A percentile compares a stretch with the other conserved stretches of the same genome.
phyloP scores from a whole-genome alignment of 2,329 filamentous ascomycete species.

The Alternaria angustiovoidea region DNA sequence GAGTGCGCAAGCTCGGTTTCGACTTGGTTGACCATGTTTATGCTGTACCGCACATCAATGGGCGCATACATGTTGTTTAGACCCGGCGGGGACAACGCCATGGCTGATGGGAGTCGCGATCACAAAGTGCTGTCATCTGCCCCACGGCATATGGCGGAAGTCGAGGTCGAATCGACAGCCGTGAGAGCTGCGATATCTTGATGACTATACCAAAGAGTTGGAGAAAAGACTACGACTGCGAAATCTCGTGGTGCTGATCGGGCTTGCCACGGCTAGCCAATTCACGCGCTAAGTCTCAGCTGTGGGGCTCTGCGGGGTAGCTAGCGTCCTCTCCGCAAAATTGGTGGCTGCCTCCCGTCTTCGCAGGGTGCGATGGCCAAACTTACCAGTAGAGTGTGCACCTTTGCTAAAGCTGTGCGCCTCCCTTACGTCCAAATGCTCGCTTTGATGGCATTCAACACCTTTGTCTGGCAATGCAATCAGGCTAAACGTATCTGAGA shows the following conservation, averaged over 20 bases:
- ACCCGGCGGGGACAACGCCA: not conserved
- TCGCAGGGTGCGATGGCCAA: not conserved
- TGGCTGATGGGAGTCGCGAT: not conserved
- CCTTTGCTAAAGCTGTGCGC: not conserved
- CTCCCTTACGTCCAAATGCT: not conserved
- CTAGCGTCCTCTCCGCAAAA: constrained; percentile 5
- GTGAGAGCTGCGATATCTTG: constrained; percentile 27
- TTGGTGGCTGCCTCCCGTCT: constrained; percentile 4
- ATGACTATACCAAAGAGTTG: constrained; percentile 26
- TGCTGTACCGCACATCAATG: not conserved
- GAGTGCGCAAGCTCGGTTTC: not conserved
- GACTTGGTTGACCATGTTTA: not conserved
- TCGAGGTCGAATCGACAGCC: constrained; percentile 24
- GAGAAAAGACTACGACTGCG: constrained; percentile 12
- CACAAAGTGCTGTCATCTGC: not conserved
- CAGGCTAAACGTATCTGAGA: constrained; percentile 5
- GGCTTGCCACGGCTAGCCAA: not conserved
- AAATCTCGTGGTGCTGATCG: not conserved
- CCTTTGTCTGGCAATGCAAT: not conserved
- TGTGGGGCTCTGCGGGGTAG: constrained; percentile 17
- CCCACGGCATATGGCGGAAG: constrained; percentile 17
- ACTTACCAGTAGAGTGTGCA: not conserved
- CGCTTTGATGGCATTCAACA: not conserved
- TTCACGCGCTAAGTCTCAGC: constrained; percentile 4
- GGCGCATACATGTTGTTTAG: not conserved